Evolutionary conservation across 2,329 filamentous ascomycete genomes (phyloP).

Genomic region (Hypoxylon sp.): DNA sequence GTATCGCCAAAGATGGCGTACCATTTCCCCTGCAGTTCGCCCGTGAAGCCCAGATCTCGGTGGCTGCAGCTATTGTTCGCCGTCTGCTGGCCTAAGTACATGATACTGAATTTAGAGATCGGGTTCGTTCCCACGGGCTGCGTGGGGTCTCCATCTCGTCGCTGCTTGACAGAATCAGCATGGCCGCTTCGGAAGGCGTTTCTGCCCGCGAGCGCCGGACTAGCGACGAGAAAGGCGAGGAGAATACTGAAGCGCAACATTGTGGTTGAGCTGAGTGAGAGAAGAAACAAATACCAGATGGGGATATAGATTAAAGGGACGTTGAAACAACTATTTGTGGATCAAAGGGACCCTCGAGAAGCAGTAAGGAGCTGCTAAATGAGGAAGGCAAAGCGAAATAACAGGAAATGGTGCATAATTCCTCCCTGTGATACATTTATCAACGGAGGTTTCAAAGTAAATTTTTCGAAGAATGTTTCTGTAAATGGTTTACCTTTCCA

Average conservation of each 20-base stretch:
- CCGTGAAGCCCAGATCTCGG: slow-evolving; percentile 56
- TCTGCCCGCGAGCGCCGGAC: background rate
- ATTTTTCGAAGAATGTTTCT: background rate
- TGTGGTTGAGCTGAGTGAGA: background rate
- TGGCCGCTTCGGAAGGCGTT: background rate
- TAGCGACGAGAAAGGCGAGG: slow-evolving; percentile 6
- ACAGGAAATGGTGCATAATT: slow-evolving; percentile 5
- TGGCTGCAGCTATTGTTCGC: slow-evolving; percentile 56
- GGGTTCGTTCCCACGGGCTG: slow-evolving; percentile 55
- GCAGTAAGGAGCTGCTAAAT: slow-evolving; percentile 10
- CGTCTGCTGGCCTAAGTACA: slow-evolving; percentile 55
- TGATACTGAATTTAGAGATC: slow-evolving; percentile 49
- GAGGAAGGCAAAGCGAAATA: slow-evolving; percentile 13
- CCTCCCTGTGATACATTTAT: slow-evolving; percentile 3
- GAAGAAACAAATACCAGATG: background rate
- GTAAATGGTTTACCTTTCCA: slow-evolving; percentile 3
- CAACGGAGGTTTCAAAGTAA: slow-evolving; percentile 7
- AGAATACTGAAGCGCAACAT: slow-evolving; percentile 12
- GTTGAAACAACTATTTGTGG: too few species aligned
- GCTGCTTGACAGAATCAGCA: slow-evolving; percentile 7
- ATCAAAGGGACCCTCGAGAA: background rate
- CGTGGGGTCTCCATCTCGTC: slow-evolving; percentile 53
- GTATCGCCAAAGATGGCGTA: slow-evolving; percentile 57
- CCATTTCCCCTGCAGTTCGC: slow-evolving; percentile 55
- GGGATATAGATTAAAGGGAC: too few species aligned